A percentile compares a stretch with the other conserved stretches of the same genome.
Conservation (phyloP, 108 stramenopile genomes). For the Epipyxis sp. region DNA sequence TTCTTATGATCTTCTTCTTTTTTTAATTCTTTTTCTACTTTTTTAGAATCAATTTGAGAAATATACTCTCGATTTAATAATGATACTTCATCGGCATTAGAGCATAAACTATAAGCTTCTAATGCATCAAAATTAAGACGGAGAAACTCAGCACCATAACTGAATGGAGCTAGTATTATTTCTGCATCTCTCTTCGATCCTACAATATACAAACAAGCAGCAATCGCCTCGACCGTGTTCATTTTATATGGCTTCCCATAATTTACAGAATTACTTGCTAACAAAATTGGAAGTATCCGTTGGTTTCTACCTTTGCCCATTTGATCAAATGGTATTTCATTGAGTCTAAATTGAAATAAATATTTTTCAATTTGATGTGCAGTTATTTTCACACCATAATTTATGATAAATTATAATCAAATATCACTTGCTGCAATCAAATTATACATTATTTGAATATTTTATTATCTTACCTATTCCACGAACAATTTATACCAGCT, state of each 20-base stretch:
- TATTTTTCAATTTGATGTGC: constrained; percentile 77
- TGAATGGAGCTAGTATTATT: constrained; percentile 80
- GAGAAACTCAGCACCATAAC: constrained; percentile 91
- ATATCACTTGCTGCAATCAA: too few species aligned
- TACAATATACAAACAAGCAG: constrained; percentile 71
- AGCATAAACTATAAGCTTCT: constrained; percentile 71
- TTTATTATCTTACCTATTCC: too few species aligned
- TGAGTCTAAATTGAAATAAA: constrained; percentile 75
- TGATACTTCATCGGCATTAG: constrained; percentile 67
- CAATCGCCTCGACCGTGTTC: constrained; percentile 53
- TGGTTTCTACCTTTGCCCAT: constrained; percentile 71
- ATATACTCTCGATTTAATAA: neutral
- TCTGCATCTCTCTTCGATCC: constrained; percentile 67
- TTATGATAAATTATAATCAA: too few species aligned
- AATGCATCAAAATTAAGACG: constrained; percentile 74
- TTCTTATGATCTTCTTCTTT: neutral
- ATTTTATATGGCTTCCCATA: constrained; percentile 84
- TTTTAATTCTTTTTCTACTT: neutral
- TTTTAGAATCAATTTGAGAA: neutral
- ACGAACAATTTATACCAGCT: constrained; percentile 94
- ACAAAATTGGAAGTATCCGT: constrained; percentile 90
- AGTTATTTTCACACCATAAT: too few species aligned
- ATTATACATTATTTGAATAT: too few species aligned
- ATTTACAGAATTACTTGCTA: constrained; percentile 97
- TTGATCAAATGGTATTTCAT: constrained; percentile 60